A percentile compares a stretch with the other conserved stretches of the same genome.
phyloP scores from a whole-genome alignment of 2,329 filamentous ascomycete genomes.

The Pseudomassariella vexata region DNA sequence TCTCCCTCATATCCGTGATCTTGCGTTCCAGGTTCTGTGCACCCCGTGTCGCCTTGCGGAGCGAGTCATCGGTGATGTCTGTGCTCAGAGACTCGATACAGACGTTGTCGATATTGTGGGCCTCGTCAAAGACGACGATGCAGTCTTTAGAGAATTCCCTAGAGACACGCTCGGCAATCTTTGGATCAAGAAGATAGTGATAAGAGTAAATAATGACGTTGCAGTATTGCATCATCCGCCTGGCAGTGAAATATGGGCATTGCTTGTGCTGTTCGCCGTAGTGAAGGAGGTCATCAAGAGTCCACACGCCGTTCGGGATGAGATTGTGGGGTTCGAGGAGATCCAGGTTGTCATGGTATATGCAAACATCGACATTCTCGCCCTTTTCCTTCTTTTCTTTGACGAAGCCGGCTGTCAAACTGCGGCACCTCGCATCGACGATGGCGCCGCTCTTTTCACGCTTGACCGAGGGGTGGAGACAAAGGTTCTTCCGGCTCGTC shows the following conservation, averaged over 20 bases:
- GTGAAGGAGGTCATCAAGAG: conserved; percentile 77
- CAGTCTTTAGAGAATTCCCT: conserved; percentile 96
- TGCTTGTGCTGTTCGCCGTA: conserved; percentile 96
- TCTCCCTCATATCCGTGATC: conserved; percentile 92
- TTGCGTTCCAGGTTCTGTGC: conserved; percentile 86
- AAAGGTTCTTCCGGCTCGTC: conserved; percentile 95
- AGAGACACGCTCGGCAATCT: conserved; percentile 93
- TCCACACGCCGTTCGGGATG: conserved; percentile 92
- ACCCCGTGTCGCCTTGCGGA: conserved; percentile 84
- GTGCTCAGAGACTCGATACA: conserved; percentile 97
- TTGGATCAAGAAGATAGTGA: conserved; percentile 94
- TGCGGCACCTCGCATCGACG: conserved; percentile 93
- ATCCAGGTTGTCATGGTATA: conserved; percentile 98
- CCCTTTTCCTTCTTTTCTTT: conserved; percentile 96
- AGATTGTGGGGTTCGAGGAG: conserved; percentile 91
- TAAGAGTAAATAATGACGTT: conserved; percentile 99
- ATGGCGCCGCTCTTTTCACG: conserved; percentile 91
- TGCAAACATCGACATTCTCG: conserved; percentile 88
- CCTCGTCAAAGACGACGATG: conserved; percentile 97
- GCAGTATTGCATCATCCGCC: conserved; percentile 98
- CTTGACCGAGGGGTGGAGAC: conserved; percentile 92
- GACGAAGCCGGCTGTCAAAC: conserved; percentile 91
- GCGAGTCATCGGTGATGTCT: conserved; percentile 89
- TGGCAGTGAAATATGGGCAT: conserved; percentile 93
- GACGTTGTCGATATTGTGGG: conserved; percentile 99